Base-by-base conservation (phyloP, 805 yeast genomes). In the Candida coleopterorum region DNA sequence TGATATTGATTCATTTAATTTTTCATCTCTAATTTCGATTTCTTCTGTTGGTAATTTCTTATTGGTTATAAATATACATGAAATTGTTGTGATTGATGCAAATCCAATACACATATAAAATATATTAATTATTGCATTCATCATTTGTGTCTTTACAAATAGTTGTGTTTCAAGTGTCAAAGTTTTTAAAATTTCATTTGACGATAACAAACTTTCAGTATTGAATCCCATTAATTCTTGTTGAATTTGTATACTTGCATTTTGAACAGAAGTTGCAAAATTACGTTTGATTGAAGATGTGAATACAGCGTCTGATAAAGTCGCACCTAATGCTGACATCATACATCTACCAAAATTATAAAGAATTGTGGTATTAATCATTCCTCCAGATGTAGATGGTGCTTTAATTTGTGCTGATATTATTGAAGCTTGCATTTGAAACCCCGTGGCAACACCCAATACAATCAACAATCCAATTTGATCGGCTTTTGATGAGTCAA, bases 351-450 rank as follows among this genome's bases (percentile, higher is more conserved):
- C 49, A 47, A 72, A 72, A 43, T 64, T 62, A 39, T 70, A 37
- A 34, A 66, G 57, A 1, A 77, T 53, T 4, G 79, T 72, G 2
- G 74, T 61, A 52, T 74, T 49, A 32, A 76, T 71, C 6, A 64
- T 60, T 3, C 71, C 64, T 11, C 80, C 81, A 6, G 73, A 64
- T 1, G 60, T 51, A 40, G 74, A 70, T 23, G 81, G 79, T 9
- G 77, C 75, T 16, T 63, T 55, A 7, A 75, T 50, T 46, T 75
- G 79, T 2, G 72, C 61, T 2, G 69, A 50, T 22, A 73, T 47
- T 31, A 72, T 55, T 11, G 64, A 45, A 2, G 75, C 56, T 49
- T 75, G 80, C 49, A 74, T 55, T 36, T 55, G 58, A 11, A 71
- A 22, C 2, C 83, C 84, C 28, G 66, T 51, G 0, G 72, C 62